Evolutionary conservation across 116 monocot species (phyloP).

Genomic region (Zostera marina): DNA sequence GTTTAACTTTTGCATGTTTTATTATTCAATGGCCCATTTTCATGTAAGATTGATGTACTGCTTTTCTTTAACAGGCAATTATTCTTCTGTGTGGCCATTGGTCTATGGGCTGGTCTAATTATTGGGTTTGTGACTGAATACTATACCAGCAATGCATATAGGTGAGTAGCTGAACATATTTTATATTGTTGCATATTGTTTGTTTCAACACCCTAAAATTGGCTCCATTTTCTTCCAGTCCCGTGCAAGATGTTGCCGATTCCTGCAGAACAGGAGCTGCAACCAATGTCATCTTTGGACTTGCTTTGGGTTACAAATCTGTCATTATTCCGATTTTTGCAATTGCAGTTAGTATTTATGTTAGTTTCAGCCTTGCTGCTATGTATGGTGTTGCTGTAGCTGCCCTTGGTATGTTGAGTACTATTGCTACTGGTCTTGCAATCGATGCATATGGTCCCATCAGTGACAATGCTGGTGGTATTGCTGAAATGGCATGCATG

Average conservation of each 20-base stretch:
- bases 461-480: conserved; percentile 49
- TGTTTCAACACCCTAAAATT: too few relatives aligned
- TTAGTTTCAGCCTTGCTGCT: conserved; percentile 23
- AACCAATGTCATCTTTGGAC: conserved; percentile 27
- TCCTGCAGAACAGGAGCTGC: conserved; percentile 29
- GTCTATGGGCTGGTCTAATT: conserved; percentile 45
- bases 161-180: too few relatives aligned
- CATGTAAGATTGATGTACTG: too few relatives aligned
- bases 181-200: too few relatives aligned
- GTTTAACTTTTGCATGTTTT: not conserved
- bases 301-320: conserved; percentile 22
- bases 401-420: conserved; percentile 17
- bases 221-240: conserved; percentile 1
- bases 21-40: not conserved
- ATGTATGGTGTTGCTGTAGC: conserved; percentile 23
- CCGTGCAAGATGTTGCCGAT: conserved; percentile 19
- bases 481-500: conserved; percentile 99
- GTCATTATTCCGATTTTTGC: conserved; percentile 31
- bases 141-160: conserved; percentile 52
- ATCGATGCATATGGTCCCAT: conserved; percentile 20
- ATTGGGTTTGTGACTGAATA: conserved; percentile 61
- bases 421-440: conserved; percentile 14
- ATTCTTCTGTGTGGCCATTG: conserved; percentile 53
- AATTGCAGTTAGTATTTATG: conserved; percentile 24
- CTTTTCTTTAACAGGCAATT: conserved; percentile 25